Evolutionary conservation across 2,329 filamentous ascomycete genomes (phyloP).

Genomic region (Orbilia ellipsospora): DNA sequence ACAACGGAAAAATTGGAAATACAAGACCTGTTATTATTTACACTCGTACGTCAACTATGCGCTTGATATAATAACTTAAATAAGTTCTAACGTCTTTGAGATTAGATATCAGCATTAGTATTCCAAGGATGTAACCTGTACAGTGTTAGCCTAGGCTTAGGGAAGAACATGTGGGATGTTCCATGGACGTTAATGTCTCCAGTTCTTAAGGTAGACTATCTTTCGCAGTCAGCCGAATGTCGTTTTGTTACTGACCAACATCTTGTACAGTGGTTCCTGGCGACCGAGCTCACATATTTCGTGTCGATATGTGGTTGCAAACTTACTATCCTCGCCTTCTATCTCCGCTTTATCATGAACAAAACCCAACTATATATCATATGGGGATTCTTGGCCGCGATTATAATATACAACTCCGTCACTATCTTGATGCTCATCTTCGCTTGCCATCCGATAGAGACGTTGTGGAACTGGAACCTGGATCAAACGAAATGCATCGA

Average conservation of each 20-base stretch:
- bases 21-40: slow-evolving; percentile 45
- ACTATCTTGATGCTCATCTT: slow-evolving; percentile 46
- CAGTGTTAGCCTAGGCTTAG: slow-evolving; percentile 40
- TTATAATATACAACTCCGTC: slow-evolving; percentile 43
- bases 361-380: slow-evolving; percentile 47
- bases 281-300: slow-evolving; percentile 50
- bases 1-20: not conserved
- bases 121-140: slow-evolving; percentile 42
- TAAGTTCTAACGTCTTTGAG: not conserved
- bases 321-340: slow-evolving; percentile 51
- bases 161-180: slow-evolving; percentile 49
- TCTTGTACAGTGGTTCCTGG: slow-evolving; percentile 34
- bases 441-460: slow-evolving; percentile 29
- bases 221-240: not conserved
- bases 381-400: slow-evolving; percentile 37
- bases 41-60: slow-evolving; percentile 24
- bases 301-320: slow-evolving; percentile 50
- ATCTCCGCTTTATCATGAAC: slow-evolving; percentile 51
- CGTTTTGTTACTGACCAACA: not conserved
- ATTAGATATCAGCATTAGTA: slow-evolving; percentile 39
- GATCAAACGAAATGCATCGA: slow-evolving; percentile 39
- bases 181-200: slow-evolving; percentile 49
- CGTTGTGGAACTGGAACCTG: slow-evolving; percentile 41
- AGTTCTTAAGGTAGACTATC: slow-evolving; percentile 26
- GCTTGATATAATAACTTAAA: not conserved